phyloP scores from a whole-genome alignment of 2,329 filamentous ascomycete species.

The Rachicladosporium sp. region DNA sequence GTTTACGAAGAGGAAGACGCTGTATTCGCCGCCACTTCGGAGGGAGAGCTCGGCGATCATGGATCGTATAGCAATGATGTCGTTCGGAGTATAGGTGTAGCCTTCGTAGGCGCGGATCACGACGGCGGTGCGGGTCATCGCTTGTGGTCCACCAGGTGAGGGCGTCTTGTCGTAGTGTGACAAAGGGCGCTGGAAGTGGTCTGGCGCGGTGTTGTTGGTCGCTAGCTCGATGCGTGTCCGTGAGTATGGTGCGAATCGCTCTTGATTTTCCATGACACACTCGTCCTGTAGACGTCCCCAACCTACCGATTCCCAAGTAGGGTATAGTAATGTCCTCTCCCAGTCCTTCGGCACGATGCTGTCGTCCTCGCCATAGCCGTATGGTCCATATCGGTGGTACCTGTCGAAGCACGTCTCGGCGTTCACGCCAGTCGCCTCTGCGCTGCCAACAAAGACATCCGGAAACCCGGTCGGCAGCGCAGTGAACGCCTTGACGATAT shows the following conservation, averaged over 20 bases:
- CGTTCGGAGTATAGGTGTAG: conserved; percentile 35
- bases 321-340: conserved; percentile 20
- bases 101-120: conserved; percentile 36
- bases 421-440: conserved; percentile 48
- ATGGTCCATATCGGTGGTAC: conserved; percentile 40
- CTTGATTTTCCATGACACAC: conserved; percentile 54
- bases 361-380: conserved; percentile 44
- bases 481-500: conserved; percentile 50
- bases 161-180: conserved; percentile 1
- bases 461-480: conserved; percentile 49
- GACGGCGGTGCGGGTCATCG: conserved; percentile 33
- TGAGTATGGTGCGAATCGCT: conserved; percentile 41
- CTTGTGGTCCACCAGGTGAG: conserved; percentile 15
- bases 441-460: conserved; percentile 50
- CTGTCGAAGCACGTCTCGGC: conserved; percentile 55
- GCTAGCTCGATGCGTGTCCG: conserved; percentile 15
- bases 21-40: conserved; percentile 35
- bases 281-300: conserved; percentile 60
- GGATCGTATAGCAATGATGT: conserved; percentile 33
- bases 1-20: conserved; percentile 36
- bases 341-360: conserved; percentile 25
- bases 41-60: conserved; percentile 35
- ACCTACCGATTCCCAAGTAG: conserved; percentile 52
- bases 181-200: neutral
- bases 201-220: conserved; percentile 6